These are phyloP conservation scores for Capsella bursapastoris DNA, from an alignment of 345 rosid species.

Conservation along the genomic window DNA sequence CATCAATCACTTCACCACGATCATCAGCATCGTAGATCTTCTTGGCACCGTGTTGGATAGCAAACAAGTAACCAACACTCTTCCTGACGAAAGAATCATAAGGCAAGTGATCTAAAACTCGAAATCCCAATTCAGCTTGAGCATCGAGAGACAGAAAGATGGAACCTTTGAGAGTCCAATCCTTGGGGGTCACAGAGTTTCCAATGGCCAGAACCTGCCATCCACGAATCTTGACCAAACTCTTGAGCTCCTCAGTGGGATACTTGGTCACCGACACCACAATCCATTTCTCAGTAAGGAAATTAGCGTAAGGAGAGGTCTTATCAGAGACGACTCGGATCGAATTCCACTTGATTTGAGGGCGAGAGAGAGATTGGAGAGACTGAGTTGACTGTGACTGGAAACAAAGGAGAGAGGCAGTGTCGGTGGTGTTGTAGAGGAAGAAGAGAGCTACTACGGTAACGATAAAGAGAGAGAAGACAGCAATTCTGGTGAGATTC, in stretches of 20 bases:
- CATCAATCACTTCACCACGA: constrained; percentile 86
- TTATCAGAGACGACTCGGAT: constrained; percentile 59
- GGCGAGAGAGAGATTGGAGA: constrained; percentile 59
- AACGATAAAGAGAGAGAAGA: constrained; percentile 54
- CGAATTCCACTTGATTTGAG: constrained; percentile 75
- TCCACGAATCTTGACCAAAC: constrained; percentile 72
- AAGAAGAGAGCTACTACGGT: constrained; percentile 70
- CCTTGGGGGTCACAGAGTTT: constrained; percentile 77
- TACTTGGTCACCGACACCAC: constrained; percentile 78
- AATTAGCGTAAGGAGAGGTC: constrained; percentile 67
- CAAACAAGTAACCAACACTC: constrained; percentile 89
- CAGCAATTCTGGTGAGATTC: constrained; percentile 58
- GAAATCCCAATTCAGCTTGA: constrained; percentile 81
- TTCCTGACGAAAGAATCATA: constrained; percentile 88
- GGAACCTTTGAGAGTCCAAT: constrained; percentile 90
- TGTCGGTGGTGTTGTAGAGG: constrained; percentile 68
- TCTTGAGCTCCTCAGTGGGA: constrained; percentile 70
- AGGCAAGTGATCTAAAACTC: constrained; percentile 81
- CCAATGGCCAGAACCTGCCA: constrained; percentile 97
- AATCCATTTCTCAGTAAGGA: constrained; percentile 86
- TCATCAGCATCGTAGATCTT: constrained; percentile 94
- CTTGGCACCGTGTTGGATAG: constrained; percentile 95
- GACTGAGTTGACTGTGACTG: constrained; percentile 64
- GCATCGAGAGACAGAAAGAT: constrained; percentile 83
- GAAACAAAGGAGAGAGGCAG: constrained; percentile 68